phyloP scores from a whole-genome alignment of 2,329 filamentous ascomycete species.

The Leptographium procerum region DNA sequence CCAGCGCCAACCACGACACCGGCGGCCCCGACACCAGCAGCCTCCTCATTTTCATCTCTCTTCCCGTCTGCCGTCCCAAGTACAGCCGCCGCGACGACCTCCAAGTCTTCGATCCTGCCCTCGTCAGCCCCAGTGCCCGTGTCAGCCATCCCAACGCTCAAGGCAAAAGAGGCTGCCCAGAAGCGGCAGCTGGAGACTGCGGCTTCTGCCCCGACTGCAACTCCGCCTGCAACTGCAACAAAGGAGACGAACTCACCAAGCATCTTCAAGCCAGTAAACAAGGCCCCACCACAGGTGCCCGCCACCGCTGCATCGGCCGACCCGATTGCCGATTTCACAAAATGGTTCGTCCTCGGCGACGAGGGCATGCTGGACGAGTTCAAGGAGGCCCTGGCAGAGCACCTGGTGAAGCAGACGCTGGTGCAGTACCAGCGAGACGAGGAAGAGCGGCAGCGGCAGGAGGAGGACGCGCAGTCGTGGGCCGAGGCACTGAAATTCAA shows the following conservation, averaged over 20 bases:
- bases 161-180: not conserved
- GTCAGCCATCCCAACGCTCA: too few relatives aligned
- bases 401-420: conserved; percentile 31
- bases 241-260: not conserved
- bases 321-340: conserved; percentile 35
- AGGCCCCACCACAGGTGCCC: not conserved
- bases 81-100: not conserved
- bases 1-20: too few relatives aligned
- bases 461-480: conserved; percentile 37
- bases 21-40: not conserved
- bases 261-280: not conserved
- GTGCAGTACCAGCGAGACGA: conserved; percentile 28
- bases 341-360: conserved; percentile 45
- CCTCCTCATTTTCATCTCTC: conserved; percentile 1
- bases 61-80: not conserved
- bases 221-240: not conserved
- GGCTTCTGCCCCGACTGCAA: not conserved
- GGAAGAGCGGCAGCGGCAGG: conserved; percentile 28
- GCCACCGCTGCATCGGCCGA: conserved; percentile 22
- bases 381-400: conserved; percentile 30
- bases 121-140: not conserved
- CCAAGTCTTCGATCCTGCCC: not conserved
- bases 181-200: not conserved
- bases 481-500: conserved; percentile 37
- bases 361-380: conserved; percentile 41